Evolutionary conservation across 805 yeast species (phyloP).

Genomic region (Groenewaldozyma salmanticensis): DNA sequence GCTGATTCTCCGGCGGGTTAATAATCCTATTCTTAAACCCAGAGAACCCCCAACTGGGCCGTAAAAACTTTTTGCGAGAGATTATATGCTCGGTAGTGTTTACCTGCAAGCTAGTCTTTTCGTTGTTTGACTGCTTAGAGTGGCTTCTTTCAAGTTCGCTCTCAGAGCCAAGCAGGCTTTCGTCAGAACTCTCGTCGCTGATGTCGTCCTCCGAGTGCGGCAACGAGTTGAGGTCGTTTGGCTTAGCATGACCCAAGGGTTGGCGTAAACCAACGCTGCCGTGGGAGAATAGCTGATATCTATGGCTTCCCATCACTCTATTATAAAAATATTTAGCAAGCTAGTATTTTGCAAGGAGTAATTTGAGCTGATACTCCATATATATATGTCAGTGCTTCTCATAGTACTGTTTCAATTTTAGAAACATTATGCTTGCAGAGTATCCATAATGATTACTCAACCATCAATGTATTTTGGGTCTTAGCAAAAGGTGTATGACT

Average conservation of each 20-base stretch:
- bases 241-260: conserved; percentile 1
- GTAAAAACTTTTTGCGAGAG: background rate
- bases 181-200: background rate
- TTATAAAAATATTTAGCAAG: too few species aligned
- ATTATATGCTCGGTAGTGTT: background rate
- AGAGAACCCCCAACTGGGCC: background rate
- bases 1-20: background rate
- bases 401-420: too few species aligned
- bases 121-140: background rate
- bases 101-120: background rate
- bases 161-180: background rate
- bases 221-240: background rate
- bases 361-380: too few species aligned
- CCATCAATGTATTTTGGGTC: too few species aligned
- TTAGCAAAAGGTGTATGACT: too few species aligned
- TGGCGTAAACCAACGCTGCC: background rate
- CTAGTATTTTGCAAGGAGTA: too few species aligned
- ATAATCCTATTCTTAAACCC: background rate
- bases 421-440: too few species aligned
- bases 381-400: too few species aligned
- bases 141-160: background rate
- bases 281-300: too few species aligned
- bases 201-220: background rate
- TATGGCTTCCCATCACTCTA: too few species aligned
- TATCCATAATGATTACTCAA: too few species aligned